These are phyloP conservation scores for Leucosporidium scottii DNA, from an alignment of 768 basidiomycete genomes.

Conservation along the genomic window DNA sequence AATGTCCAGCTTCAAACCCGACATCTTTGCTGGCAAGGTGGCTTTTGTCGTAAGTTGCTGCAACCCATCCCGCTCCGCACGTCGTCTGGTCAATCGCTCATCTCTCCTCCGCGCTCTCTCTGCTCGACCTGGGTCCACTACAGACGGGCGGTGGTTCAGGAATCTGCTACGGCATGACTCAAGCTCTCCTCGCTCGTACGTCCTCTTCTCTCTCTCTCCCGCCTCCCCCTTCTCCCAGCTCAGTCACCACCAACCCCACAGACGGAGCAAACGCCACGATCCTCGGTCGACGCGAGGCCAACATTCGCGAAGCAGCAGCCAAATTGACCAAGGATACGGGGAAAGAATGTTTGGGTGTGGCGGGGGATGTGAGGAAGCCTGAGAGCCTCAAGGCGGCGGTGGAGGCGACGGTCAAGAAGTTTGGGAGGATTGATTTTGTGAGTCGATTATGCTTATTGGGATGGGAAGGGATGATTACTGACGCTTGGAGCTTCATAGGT, in stretches of 20 bases:
- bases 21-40: slow-evolving; percentile 85
- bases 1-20: slow-evolving; percentile 53
- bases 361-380: slow-evolving; percentile 77
- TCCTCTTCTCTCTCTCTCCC: background rate
- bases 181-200: slow-evolving; percentile 56
- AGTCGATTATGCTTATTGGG: slow-evolving; percentile 44
- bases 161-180: slow-evolving; percentile 83
- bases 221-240: background rate
- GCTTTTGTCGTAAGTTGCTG: slow-evolving; percentile 37
- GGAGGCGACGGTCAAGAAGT: slow-evolving; percentile 60
- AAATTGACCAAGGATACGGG: slow-evolving; percentile 67
- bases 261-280: slow-evolving; percentile 81
- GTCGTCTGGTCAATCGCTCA: no score
- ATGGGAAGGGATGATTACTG: no score
- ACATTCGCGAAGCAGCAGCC: slow-evolving; percentile 60
- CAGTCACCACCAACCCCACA: slow-evolving; percentile 36
- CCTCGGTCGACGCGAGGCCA: slow-evolving; percentile 72
- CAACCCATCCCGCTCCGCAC: no score
- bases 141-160: slow-evolving; percentile 81
- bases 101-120: no score
- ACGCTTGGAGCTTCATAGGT: no score
- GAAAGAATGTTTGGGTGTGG: slow-evolving; percentile 58
- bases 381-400: slow-evolving; percentile 47
- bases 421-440: slow-evolving; percentile 87
- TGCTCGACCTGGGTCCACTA: no score